Evolutionary conservation across 805 yeast genomes (phyloP).

Genomic region (Nakazawaea siamensis): DNA sequence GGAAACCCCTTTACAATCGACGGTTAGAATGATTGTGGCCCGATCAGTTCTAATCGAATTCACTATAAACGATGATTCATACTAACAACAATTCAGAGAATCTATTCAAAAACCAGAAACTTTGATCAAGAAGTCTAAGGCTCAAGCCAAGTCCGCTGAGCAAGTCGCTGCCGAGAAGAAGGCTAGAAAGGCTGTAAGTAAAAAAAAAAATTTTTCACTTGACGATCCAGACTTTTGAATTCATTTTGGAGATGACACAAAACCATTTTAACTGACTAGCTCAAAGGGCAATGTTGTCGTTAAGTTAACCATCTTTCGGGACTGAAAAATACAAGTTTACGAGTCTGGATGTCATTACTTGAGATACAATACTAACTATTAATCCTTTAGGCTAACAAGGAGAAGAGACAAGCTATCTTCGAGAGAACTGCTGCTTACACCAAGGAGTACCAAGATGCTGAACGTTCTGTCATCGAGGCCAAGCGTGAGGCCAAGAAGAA

Average conservation of each 20-base stretch:
- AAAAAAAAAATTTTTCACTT: slow-evolving; percentile 4
- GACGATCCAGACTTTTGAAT: slow-evolving; percentile 2
- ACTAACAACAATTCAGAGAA: too few relatives aligned
- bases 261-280: slow-evolving; percentile 58
- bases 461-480: slow-evolving; percentile 78
- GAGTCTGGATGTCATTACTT: too few relatives aligned
- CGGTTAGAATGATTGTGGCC: slow-evolving; percentile 10
- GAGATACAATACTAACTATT: slow-evolving; percentile 9
- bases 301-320: slow-evolving; percentile 85
- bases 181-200: slow-evolving; percentile 77
- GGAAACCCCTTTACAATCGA: slow-evolving; percentile 3
- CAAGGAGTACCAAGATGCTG: slow-evolving; percentile 88
- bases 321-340: slow-evolving; percentile 54
- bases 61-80: too few relatives aligned
- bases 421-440: slow-evolving; percentile 96
- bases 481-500: slow-evolving; percentile 91
- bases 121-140: slow-evolving; percentile 74
- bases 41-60: slow-evolving; percentile 10
- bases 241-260: slow-evolving; percentile 37
- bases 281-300: slow-evolving; percentile 63
- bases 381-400: slow-evolving; percentile 31
- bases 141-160: slow-evolving; percentile 69
- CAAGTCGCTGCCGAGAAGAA: slow-evolving; percentile 74
- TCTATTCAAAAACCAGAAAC: slow-evolving; percentile 66
- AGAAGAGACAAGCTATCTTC: slow-evolving; percentile 42